Base-by-base conservation (phyloP, 164 flowering plant species). In the Kalanchoe fedtschenkoi region DNA sequence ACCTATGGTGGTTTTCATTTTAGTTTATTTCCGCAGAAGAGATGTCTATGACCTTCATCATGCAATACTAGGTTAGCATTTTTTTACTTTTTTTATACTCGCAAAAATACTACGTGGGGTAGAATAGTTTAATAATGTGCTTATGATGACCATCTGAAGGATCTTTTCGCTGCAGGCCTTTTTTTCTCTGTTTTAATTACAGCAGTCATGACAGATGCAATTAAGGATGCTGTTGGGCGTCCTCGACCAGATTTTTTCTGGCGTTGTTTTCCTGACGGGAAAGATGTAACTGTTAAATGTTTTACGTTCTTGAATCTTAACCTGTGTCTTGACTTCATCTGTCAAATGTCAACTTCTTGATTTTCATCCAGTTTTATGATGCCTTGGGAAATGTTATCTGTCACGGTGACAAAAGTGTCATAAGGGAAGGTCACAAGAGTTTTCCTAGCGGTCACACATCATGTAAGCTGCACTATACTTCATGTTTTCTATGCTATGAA, bases 181-280 rank as follows among this genome's bases (percentile, higher is more conserved):
- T 60, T 84, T 24, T 87, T 74, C 69, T 75, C 90, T 58, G 72
- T 81, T 51, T 67, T 83, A 24, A 61, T 85, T 57, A 85, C 90
- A 0, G 80, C 66, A 28, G 85, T 84, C 17, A 63, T 84, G 22
- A 84, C 88, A 7, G 83, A 80, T 72, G 72, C 88, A 34, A 83
- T 85, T 47, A 87, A 84, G 74, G 63, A 76, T 74, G 90, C 83
- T 32, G 93, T 83, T 64, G 93, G 93, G 58, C 77, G 93, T 17
- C 93, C 93, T 57, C 77, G 93, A 37, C 93, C 93, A 8, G 85
- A 87, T 70, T 87, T 87, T 70, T 87, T 84, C 65, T 87, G 93
- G 93, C 87, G 93, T 44, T 87, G 93, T 64, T 87, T 87, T 70
- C 93, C 93, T 26, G 90, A 87, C 74, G 93, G 93, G 58, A 81